Conservation (phyloP, 176 grass and related monocot genomes). For the Musa beccarii region DNA sequence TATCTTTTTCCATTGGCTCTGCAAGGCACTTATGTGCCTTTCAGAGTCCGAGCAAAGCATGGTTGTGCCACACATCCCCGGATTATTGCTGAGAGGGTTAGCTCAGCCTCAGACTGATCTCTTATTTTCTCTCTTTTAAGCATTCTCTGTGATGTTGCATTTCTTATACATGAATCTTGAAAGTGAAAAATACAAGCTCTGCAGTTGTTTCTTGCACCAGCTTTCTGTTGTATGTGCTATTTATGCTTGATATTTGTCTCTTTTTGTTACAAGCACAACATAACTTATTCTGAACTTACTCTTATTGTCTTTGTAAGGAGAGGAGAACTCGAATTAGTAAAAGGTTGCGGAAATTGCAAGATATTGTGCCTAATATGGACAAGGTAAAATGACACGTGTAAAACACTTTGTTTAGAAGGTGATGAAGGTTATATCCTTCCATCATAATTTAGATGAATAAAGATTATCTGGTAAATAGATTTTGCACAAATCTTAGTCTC, state of each 20-base stretch:
- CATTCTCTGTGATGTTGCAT: not conserved
- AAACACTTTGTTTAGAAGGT: not conserved
- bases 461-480: not conserved
- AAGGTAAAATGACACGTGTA: constrained; percentile 40
- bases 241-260: not conserved
- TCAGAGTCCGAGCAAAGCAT: constrained; percentile 75
- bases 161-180: not conserved
- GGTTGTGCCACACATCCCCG: constrained; percentile 86
- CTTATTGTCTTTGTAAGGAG: constrained; percentile 33
- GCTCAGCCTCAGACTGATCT: not conserved
- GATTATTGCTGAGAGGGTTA: constrained; percentile 88
- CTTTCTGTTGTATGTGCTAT: constrained; percentile 8
- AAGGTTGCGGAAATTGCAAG: constrained; percentile 81
- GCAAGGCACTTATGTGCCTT: constrained; percentile 23
- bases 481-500: not conserved
- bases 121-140: not conserved
- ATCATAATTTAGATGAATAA: not conserved
- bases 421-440: not conserved
- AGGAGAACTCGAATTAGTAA: constrained; percentile 96
- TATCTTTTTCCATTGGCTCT: not conserved
- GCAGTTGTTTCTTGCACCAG: not conserved
- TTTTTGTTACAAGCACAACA: not conserved
- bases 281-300: not conserved
- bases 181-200: not conserved
- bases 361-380: constrained; percentile 95